Base-by-base conservation (phyloP, 768 basidiomycete genomes). In the Leucocoprinus sp. region DNA sequence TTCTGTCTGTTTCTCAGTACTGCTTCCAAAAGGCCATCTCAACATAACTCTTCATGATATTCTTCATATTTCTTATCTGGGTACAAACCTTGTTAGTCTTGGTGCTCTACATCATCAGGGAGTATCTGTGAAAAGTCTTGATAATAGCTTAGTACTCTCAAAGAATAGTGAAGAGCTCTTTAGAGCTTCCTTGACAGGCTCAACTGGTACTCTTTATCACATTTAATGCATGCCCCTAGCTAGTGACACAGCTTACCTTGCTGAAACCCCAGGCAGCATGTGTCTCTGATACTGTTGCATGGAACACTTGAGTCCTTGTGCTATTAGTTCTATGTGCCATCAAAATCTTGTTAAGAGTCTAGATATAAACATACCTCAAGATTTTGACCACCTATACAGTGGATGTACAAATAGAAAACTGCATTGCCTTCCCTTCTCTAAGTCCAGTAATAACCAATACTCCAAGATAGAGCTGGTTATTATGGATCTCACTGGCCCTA, bases 401-500 rank as follows among this genome's bases (percentile, higher is more conserved):
- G 55, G n/a, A n/a, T n/a, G n/a, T n/a, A n/a, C n/a, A n/a, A n/a
- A n/a, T n/a, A n/a, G n/a, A n/a, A n/a, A n/a, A n/a, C n/a, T n/a
- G n/a, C n/a, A n/a, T n/a, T n/a, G n/a, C n/a, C n/a, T n/a, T n/a
- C n/a, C n/a, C n/a, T n/a, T n/a, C n/a, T n/a, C n/a, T n/a, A n/a
- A n/a, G n/a, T n/a, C n/a, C n/a, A n/a, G n/a, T n/a, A n/a, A n/a
- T n/a, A n/a, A n/a, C n/a, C n/a, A n/a, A n/a, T n/a, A n/a, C n/a
- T n/a, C n/a, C n/a, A n/a, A n/a, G n/a, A n/a, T n/a, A n/a, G n/a
- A n/a, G n/a, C n/a, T n/a, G n/a, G n/a, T n/a, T n/a, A n/a, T n/a
- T n/a, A 35, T 54, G 23, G 65, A 67, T 38, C 24, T 66, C 1
- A 46, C 58, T 8, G 63, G 65, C n/a, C 64, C 63, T 8, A 41